Evolutionary conservation across 1,284 basidiomycete genomes (phyloP), one percentile per base, ranked within the genome.

Genomic region (Microbotryum saponariae): DNA sequence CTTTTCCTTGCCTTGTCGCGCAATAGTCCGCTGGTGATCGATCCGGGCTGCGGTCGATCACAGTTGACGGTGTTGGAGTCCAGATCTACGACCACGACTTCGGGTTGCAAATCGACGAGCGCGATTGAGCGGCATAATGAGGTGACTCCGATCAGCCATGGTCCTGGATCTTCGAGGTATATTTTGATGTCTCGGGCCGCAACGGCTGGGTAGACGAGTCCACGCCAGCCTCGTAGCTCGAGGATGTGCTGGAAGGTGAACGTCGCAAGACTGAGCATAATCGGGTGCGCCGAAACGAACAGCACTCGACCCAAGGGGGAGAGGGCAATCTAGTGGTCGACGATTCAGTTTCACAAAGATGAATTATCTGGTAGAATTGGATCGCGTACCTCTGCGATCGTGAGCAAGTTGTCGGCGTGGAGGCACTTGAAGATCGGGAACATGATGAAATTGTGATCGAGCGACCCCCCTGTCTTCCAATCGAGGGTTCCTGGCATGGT

Each of bases 351-450:
- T 6, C 23, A 18, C 56, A 16, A n/a, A 9, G 37, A 42, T 0
- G 0, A 18, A 42, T 42, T 0, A 18, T 42, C 14, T 27, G 56
- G 16, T 54, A 8, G 23, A 37, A 37, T 48, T 21, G 12, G 45
- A 7, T 52, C 20, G 8, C 79, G 50, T 69, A 88, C 88, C 82
- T 97, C 93, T 73, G 91, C 91, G 62, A 91, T 88, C 29, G 89
- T 92, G 61, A 97, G 77, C 64, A 97, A 88, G 73, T 96, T 92
- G 74, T 96, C 93, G 62, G 97, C 83, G 71, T 92, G 92, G 62
- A 97, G 77, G 66, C 88, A 88, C 74, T 94, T 90, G 82, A 97
- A 97, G 58, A 97, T 74, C 0, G 93, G 93, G 91, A 92, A 97
- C 84, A 96, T 90, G 54, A 91, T 91, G 74, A 94, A 93, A 72